Conservation (phyloP, 1,139 yeast species). For the Blastobotrys buckinghamii region DNA sequence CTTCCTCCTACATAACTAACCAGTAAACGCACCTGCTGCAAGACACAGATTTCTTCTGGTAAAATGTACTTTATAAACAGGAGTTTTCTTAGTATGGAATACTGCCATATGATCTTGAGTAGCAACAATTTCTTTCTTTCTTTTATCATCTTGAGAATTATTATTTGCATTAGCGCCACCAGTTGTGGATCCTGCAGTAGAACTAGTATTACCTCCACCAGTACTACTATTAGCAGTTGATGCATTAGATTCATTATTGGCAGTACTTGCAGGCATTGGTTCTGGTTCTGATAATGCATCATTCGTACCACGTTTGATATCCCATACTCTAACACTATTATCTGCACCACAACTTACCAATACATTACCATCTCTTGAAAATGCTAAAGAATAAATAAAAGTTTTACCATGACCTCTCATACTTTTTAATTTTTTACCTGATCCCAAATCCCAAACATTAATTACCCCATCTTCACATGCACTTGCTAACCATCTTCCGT, state of each 20-base stretch:
- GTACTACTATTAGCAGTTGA: not conserved
- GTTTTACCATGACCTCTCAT: slow-evolving; percentile 89
- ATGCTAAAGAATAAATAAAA: slow-evolving; percentile 78
- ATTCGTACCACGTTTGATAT: slow-evolving; percentile 74
- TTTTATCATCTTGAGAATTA: slow-evolving; percentile 35
- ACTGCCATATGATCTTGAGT: slow-evolving; percentile 90
- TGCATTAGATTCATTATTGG: not conserved
- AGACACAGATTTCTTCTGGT: slow-evolving; percentile 85
- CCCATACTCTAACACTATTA: slow-evolving; percentile 93
- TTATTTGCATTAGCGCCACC: slow-evolving; percentile 4
- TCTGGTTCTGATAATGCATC: slow-evolving; percentile 84
- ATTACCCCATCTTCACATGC: slow-evolving; percentile 93
- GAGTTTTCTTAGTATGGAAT: slow-evolving; percentile 88
- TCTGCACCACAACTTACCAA: slow-evolving; percentile 93
- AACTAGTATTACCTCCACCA: slow-evolving; percentile 1
- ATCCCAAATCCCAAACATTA: slow-evolving; percentile 90
- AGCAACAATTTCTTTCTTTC: slow-evolving; percentile 65
- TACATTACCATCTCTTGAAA: slow-evolving; percentile 82
- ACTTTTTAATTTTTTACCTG: slow-evolving; percentile 73
- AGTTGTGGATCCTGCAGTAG: not conserved
- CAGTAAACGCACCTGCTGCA: slow-evolving; percentile 82
- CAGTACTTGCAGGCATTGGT: slow-evolving; percentile 36
- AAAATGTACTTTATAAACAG: slow-evolving; percentile 88
- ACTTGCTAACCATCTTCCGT: slow-evolving; percentile 93
- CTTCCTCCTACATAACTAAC: no score